phyloP scores from a whole-genome alignment of 768 basidiomycete genomes.

The Russula sp. region DNA sequence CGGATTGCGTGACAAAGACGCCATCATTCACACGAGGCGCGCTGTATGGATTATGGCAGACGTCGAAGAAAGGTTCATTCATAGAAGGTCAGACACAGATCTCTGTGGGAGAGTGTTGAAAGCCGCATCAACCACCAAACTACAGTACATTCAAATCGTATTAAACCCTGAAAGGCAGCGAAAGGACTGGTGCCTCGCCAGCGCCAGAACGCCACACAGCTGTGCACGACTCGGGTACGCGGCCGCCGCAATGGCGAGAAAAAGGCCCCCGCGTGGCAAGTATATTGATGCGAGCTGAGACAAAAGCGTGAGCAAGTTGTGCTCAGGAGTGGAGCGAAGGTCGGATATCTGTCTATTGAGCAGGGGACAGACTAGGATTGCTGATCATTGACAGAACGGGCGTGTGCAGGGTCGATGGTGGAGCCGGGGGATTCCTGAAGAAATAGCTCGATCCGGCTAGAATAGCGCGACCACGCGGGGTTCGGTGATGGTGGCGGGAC shows the following conservation, averaged over 20 bases:
- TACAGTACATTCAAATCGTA: constrained; percentile 1
- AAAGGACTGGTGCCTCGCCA: background rate
- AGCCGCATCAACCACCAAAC: constrained; percentile 6
- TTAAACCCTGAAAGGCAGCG: background rate
- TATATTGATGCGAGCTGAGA: background rate
- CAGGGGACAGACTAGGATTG: background rate
- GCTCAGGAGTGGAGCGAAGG: no score
- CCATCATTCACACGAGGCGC: constrained; percentile 7
- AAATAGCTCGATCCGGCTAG: constrained; percentile 10
- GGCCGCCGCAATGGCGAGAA: background rate
- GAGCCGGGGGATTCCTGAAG: background rate
- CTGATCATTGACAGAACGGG: no score
- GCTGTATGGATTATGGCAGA: background rate
- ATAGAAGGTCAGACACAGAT: background rate
- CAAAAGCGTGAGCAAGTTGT: background rate
- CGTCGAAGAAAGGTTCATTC: constrained; percentile 4
- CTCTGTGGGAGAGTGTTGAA: background rate
- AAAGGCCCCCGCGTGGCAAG: no score
- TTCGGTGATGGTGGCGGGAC: constrained; percentile 18
- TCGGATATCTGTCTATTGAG: no score
- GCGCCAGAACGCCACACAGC: constrained; percentile 10
- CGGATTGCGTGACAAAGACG: background rate
- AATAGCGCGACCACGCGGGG: background rate
- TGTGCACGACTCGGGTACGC: background rate
- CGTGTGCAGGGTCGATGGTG: background rate